These are phyloP conservation scores for Decorospora gaudefroyi DNA, from an alignment of 2,329 filamentous ascomycete genomes.

Conservation along the genomic window DNA sequence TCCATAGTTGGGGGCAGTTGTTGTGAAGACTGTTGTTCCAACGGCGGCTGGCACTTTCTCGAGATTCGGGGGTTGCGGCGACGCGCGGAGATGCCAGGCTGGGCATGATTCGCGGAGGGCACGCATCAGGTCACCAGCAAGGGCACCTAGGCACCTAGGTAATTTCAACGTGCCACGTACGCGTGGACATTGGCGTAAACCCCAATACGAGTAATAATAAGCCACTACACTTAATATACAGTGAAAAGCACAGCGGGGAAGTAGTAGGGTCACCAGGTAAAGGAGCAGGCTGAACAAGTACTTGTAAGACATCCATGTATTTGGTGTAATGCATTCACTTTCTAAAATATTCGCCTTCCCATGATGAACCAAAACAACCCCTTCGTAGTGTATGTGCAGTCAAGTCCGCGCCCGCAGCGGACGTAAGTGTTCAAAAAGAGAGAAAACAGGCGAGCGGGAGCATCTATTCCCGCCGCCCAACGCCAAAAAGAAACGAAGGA, in stretches of 20 bases:
- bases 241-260: no score
- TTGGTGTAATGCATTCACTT: conserved; percentile 44
- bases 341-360: conserved; percentile 47
- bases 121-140: no score
- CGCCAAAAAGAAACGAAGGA: conserved; percentile 37
- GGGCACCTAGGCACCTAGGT: conserved; percentile 16
- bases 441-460: conserved; percentile 28
- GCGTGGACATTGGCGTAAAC: no score
- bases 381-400: conserved; percentile 47
- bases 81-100: conserved; percentile 26
- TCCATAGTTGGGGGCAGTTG: conserved; percentile 53
- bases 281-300: no score
- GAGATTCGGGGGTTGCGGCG: conserved; percentile 30
- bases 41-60: conserved; percentile 4
- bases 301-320: conserved; percentile 37
- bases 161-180: no score
- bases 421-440: conserved; percentile 33
- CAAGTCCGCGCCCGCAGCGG: conserved; percentile 28
- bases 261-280: no score
- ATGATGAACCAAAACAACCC: conserved; percentile 36
- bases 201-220: no score
- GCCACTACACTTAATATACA: no score
- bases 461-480: conserved; percentile 35
- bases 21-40: not conserved
- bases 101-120: no score